A percentile compares a stretch with the other conserved stretches of the same genome.
Evolutionary conservation across 2,329 filamentous ascomycete genomes (phyloP).

Genomic region (Aspergillus calidoustus): DNA sequence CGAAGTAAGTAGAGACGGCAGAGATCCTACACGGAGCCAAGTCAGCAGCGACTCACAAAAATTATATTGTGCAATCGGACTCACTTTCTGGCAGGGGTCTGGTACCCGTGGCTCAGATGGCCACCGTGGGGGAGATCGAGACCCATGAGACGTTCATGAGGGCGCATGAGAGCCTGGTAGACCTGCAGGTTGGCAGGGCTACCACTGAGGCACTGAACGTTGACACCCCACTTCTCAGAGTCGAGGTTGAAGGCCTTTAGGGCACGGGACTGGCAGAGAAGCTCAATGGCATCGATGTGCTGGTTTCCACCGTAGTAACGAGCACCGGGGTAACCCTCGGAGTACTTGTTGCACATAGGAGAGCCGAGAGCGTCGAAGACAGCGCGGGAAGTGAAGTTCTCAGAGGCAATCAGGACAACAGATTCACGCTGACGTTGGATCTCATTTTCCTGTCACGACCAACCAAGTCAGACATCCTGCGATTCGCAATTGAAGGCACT

Average conservation of each 20-base stretch:
- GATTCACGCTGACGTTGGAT: slow-evolving; percentile 97
- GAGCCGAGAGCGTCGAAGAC: slow-evolving; percentile 97
- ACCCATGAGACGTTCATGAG: slow-evolving; percentile 95
- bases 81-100: slow-evolving; percentile 85
- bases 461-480: slow-evolving; percentile 35
- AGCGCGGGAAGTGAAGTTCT: slow-evolving; percentile 98
- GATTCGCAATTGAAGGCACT: not conserved
- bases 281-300: slow-evolving; percentile 96
- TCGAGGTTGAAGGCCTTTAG: slow-evolving; percentile 89
- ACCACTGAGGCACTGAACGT: slow-evolving; percentile 92
- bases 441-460: slow-evolving; percentile 72
- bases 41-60: slow-evolving; percentile 5
- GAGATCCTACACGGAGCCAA: slow-evolving; percentile 67
- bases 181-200: slow-evolving; percentile 97
- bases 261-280: slow-evolving; percentile 91
- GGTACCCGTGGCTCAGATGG: slow-evolving; percentile 95
- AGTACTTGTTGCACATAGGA: slow-evolving; percentile 99
- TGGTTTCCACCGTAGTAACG: slow-evolving; percentile 99
- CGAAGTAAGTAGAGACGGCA: slow-evolving; percentile 98
- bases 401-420: slow-evolving; percentile 97
- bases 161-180: slow-evolving; percentile 91
- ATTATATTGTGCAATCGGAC: slow-evolving; percentile 33
- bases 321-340: slow-evolving; percentile 95
- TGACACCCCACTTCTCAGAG: slow-evolving; percentile 93
- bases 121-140: slow-evolving; percentile 95